These are phyloP conservation scores for Scenedesmus sp. DNA, from an alignment of 163 green algal genomes.

Conservation along the genomic window DNA sequence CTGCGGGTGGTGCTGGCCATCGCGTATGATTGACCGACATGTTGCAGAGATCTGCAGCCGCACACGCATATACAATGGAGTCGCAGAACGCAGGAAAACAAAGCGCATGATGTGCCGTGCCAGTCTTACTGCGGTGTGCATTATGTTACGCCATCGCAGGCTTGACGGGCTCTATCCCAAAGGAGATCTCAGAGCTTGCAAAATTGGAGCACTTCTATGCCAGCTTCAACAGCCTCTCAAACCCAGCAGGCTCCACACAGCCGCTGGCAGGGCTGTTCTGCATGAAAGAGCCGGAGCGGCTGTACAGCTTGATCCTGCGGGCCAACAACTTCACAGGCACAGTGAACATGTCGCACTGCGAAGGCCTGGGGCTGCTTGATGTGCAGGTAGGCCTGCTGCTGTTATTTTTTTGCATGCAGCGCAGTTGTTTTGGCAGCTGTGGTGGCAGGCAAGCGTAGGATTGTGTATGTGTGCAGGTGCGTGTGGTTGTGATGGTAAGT, in stretches of 20 bases:
- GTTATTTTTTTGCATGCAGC: too few relatives aligned
- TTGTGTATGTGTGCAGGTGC: too few relatives aligned
- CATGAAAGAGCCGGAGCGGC: not conserved
- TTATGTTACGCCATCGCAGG: not conserved
- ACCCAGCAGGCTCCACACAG: not conserved
- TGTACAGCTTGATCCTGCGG: not conserved
- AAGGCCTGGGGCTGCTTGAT: not conserved
- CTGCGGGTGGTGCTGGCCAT: not conserved
- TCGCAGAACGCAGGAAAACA: not conserved
- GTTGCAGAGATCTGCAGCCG: not conserved
- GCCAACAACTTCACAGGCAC: conserved; percentile 16
- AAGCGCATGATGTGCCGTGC: not conserved
- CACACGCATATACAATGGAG: not conserved
- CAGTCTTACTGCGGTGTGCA: not conserved
- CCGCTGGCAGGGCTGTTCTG: not conserved
- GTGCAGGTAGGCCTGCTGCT: not conserved
- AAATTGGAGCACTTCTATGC: conserved; percentile 7
- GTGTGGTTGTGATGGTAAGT: too few relatives aligned
- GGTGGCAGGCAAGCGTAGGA: too few relatives aligned
- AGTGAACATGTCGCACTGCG: not conserved
- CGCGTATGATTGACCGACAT: too few relatives aligned
- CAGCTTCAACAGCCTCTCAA: conserved; percentile 33
- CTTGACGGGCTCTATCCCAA: not conserved
- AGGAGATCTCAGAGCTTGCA: not conserved
- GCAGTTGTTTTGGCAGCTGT: too few relatives aligned